Base-by-base conservation (phyloP, 2,329 filamentous ascomycete genomes). In the Setomelanomma holmii region DNA sequence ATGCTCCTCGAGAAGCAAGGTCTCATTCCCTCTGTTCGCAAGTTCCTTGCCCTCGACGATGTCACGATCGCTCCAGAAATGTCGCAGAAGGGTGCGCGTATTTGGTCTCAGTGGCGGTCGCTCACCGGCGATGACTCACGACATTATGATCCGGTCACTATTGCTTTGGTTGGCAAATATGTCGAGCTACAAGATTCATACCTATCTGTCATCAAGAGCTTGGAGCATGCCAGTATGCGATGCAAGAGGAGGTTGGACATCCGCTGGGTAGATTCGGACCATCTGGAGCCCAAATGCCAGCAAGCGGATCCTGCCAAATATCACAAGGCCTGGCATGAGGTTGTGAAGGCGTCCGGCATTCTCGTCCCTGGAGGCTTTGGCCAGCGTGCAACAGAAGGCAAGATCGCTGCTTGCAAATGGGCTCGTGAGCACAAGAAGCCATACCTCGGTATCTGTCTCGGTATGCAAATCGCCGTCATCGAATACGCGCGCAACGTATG, bases 121-220 rank as follows among this genome's bases (percentile, higher is more conserved):
- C 83, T 90, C 5, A 89, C 91, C 4, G 82, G 83, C 6, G 83
- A 85, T 16, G 84, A 90, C 67, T 83, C 88, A 49, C 84, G 86
- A 53, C 80, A 88, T 44, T 82, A 84, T 50, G 87, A 91, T 38
- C 81, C 84, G 0, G 88, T 98, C 51, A 83, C 84, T 35, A 96
- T 99, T 71, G 91, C 86, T 7, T 80, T 99, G 11, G 93, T 98
- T 10, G 95, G 95, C 63, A 98, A 98, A 77, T 99, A 99, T 74
- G 88, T 87, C 19, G 85, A 86, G 46, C 85, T 93, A 4, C 87
- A 92, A 48, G 93, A 98, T 74, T 89, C 90, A 4, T 98, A 97
- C 69, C 83, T 96, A 41, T 89, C 86, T 39, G 88, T 96, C 38
- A 83, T 86, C 73, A 97, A 97, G 78, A 86, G 92, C 0, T 82